phyloP scores from a whole-genome alignment of 306 rosid species.

The Fagus sylvatica region DNA sequence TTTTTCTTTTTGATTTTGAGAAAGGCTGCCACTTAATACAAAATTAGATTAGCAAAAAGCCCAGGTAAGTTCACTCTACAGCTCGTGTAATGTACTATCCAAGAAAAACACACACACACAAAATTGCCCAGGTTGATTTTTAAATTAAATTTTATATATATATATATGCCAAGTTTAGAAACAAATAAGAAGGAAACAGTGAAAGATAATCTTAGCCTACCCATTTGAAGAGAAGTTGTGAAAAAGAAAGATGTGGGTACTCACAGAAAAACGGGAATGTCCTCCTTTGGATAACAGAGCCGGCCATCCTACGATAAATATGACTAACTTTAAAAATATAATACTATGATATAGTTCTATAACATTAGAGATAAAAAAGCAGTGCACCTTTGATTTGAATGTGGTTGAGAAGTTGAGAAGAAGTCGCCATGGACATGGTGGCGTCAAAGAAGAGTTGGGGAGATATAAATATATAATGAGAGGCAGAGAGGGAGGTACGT shows the following conservation, averaged over 20 bases:
- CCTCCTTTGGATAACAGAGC: slow-evolving; percentile 21
- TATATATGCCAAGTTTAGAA: not conserved
- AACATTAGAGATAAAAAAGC: not conserved
- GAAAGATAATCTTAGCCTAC: not conserved
- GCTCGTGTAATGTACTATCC: not conserved
- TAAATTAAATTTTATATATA: not conserved
- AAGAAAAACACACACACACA: not conserved
- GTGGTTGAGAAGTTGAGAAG: slow-evolving; percentile 30
- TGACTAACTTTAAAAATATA: not conserved
- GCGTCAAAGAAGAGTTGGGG: not conserved
- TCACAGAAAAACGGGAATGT: slow-evolving; percentile 26
- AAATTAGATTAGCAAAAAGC: too few species aligned
- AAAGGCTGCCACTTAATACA: too few species aligned
- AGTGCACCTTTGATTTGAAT: slow-evolving; percentile 36
- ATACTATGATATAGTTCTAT: not conserved
- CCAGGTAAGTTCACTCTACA: too few species aligned
- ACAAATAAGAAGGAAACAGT: not conserved
- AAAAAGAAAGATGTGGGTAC: slow-evolving; percentile 1
- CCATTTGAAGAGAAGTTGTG: not conserved
- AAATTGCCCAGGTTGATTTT: not conserved
- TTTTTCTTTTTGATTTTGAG: too few species aligned
- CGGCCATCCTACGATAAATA: slow-evolving; percentile 27
- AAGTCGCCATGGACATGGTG: slow-evolving; percentile 26
- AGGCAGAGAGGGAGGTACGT: not conserved
- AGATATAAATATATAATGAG: too few species aligned